Base-by-base conservation (phyloP, 176 grass and related monocot species). In the Thalia dealbata region DNA sequence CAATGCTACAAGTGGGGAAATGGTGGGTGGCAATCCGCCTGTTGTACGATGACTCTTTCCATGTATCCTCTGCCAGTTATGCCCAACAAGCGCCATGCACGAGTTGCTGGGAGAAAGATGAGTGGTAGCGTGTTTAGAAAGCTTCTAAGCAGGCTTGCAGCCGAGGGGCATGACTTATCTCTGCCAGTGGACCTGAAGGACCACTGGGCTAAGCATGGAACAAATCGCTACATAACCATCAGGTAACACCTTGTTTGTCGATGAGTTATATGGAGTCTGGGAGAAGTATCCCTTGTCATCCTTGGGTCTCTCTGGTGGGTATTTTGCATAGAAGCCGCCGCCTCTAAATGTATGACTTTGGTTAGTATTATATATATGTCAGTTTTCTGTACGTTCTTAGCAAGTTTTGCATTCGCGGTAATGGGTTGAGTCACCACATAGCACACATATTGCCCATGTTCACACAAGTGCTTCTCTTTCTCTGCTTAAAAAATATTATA, bases 191-290 rank as follows among this genome's bases (percentile, higher is more conserved):
- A 82, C 69, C 68, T 82, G 25, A 77, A 75, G 41, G 74, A 82
- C n/a, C 67, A 82, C 51, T 82, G 74, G 81, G 73, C 81, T 70
- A 82, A 77, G 69, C 81, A 82, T 25, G 81, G 81, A 13, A 82
- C 81, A 0, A 82, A 82, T 41, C 46, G 81, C 11, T 78, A 82
- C 51, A 82, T 82, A 58, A 82, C 81, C 28, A 82, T 82, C 22
- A 82, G 61, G 56, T 76, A 55, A 73, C 0, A 61, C 56, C 91
- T 60, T 88, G 52, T 14, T 79, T 91, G 73, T 96, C 83, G 50
- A 84, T 75, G 67, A 69, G 78, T 70, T 88, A 78, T 81, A 38
- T 38, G 3, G 82, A 72, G 56, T 88, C 66, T 46, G 86, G 51
- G 51, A 13, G 45, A 10, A 88, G 21, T n/a, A 16, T n/a, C 19